Evolutionary conservation across 164 flowering plant species (phyloP).

Genomic region (Nymphaea thermarum): DNA sequence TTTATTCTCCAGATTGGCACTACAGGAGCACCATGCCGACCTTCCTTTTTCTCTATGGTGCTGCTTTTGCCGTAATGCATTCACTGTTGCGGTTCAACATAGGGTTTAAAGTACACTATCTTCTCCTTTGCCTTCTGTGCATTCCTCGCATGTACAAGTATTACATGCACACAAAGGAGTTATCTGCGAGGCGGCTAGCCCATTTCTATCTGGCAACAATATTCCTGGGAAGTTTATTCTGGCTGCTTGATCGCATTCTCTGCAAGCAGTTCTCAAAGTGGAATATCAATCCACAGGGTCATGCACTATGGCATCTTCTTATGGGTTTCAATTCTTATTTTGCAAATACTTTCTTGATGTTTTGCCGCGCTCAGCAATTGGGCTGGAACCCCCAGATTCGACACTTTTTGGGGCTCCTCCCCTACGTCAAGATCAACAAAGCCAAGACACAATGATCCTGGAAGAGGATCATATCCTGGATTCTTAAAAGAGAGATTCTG

Average conservation of each 20-base stretch:
- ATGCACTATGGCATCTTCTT: slow-evolving; percentile 69
- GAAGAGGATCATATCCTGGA: background rate
- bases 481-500: background rate
- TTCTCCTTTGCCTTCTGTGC: slow-evolving; percentile 54
- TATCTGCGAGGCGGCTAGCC: slow-evolving; percentile 51
- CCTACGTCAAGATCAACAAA: slow-evolving; percentile 67
- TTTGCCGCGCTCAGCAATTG: slow-evolving; percentile 68
- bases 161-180: slow-evolving; percentile 53
- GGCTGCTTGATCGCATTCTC: slow-evolving; percentile 50
- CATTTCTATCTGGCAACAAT: slow-evolving; percentile 44
- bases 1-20: slow-evolving; percentile 87
- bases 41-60: slow-evolving; percentile 66
- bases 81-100: slow-evolving; percentile 38
- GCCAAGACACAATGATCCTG: slow-evolving; percentile 27
- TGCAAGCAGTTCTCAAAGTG: slow-evolving; percentile 36
- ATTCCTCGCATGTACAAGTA: slow-evolving; percentile 83
- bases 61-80: slow-evolving; percentile 48
- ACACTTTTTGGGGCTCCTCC: slow-evolving; percentile 41
- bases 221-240: slow-evolving; percentile 34
- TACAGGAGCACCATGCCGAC: slow-evolving; percentile 83
- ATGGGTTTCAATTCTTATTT: slow-evolving; percentile 76
- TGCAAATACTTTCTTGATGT: slow-evolving; percentile 79
- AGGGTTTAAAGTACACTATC: slow-evolving; percentile 64
- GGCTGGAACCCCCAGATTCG: slow-evolving; percentile 54
- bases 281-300: slow-evolving; percentile 66